Evolutionary conservation across 148 eudicot genomes (phyloP).

Genomic region (Heliosperma pusillum): DNA sequence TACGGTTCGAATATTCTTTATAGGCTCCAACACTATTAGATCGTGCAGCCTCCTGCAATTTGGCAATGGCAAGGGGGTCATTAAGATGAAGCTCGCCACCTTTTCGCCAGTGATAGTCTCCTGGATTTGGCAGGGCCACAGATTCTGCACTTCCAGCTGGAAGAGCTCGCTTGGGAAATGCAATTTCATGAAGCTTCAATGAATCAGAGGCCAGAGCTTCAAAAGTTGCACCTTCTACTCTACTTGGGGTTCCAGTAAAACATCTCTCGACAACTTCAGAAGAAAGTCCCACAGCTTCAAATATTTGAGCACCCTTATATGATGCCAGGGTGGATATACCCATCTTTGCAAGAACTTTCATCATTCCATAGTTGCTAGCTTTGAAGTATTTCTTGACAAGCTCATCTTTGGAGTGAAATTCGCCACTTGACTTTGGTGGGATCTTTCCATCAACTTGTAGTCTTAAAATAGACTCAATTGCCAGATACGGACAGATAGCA

Average conservation of each 20-base stretch:
- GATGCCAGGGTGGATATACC: slow-evolving; percentile 98
- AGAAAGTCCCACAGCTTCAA: slow-evolving; percentile 98
- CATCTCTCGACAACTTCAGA: slow-evolving; percentile 91
- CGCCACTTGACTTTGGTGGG: slow-evolving; percentile 86
- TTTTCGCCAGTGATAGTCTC: slow-evolving; percentile 98
- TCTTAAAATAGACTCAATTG: slow-evolving; percentile 91
- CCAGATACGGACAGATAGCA: slow-evolving; percentile 94
- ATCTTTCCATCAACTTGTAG: slow-evolving; percentile 95
- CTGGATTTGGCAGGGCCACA: slow-evolving; percentile 89
- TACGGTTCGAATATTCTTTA: slow-evolving; percentile 79
- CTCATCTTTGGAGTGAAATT: slow-evolving; percentile 78
- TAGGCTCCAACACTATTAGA: slow-evolving; percentile 92
- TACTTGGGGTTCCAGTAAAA: slow-evolving; percentile 88
- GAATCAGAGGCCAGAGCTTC: slow-evolving; percentile 77
- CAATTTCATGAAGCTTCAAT: slow-evolving; percentile 76
- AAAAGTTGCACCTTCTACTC: slow-evolving; percentile 98
- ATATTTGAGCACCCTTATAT: slow-evolving; percentile 97
- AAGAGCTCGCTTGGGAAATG: slow-evolving; percentile 63
- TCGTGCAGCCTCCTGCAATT: slow-evolving; percentile 90
- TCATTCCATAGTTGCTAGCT: slow-evolving; percentile 95
- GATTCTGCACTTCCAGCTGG: slow-evolving; percentile 96
- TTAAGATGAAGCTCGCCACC: slow-evolving; percentile 92
- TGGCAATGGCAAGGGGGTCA: slow-evolving; percentile 93
- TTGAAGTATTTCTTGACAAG: slow-evolving; percentile 76
- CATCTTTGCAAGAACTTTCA: slow-evolving; percentile 99